Evolutionary conservation across 2,329 filamentous ascomycete genomes (phyloP).

Genomic region (Paecilomyces dactylethromorphus): DNA sequence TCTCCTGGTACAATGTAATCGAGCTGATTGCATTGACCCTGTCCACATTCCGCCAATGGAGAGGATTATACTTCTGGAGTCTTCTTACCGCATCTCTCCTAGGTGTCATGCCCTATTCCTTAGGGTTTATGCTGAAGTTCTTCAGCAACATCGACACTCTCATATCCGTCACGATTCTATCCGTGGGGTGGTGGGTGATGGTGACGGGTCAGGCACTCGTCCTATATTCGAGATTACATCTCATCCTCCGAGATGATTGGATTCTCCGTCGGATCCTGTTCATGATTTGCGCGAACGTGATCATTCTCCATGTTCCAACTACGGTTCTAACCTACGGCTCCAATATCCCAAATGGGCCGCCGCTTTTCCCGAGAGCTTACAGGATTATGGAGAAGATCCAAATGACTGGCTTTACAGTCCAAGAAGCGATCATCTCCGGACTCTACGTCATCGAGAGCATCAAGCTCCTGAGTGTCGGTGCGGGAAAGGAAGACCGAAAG

Average conservation of each 20-base stretch:
- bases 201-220: slow-evolving; percentile 57
- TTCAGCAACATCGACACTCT: slow-evolving; percentile 24
- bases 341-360: slow-evolving; percentile 15
- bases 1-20: slow-evolving; percentile 44
- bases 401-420: slow-evolving; percentile 39
- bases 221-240: slow-evolving; percentile 56
- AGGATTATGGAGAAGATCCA: slow-evolving; percentile 42
- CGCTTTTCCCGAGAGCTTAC: slow-evolving; percentile 33
- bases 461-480: slow-evolving; percentile 34
- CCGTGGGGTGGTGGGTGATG: slow-evolving; percentile 55
- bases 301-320: slow-evolving; percentile 49
- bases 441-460: slow-evolving; percentile 51
- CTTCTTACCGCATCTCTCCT: slow-evolving; percentile 27
- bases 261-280: slow-evolving; percentile 45
- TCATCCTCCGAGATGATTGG: slow-evolving; percentile 47
- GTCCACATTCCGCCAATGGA: slow-evolving; percentile 31
- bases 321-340: slow-evolving; percentile 49
- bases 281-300: slow-evolving; percentile 52
- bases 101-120: slow-evolving; percentile 31
- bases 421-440: slow-evolving; percentile 41
- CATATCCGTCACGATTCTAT: slow-evolving; percentile 35
- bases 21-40: slow-evolving; percentile 36
- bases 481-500: slow-evolving; percentile 27
- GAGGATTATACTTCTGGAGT: slow-evolving; percentile 39
- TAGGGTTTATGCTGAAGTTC: slow-evolving; percentile 39